Evolutionary conservation across 768 basidiomycete genomes (phyloP), one percentile per base, ranked within the genome.

Genomic region (Psilocybe sp.): DNA sequence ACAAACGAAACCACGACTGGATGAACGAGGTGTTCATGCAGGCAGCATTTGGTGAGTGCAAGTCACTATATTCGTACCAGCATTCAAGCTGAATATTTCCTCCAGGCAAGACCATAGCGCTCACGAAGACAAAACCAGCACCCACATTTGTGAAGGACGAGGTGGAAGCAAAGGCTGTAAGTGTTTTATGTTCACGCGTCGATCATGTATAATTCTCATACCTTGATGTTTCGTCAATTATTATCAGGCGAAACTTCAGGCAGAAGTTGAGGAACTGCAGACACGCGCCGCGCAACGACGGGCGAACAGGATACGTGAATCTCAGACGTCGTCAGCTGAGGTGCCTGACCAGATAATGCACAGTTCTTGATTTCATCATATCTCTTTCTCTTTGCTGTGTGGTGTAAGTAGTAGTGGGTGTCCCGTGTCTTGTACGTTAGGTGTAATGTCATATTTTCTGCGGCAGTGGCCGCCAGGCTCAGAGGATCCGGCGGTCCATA

Each of bases 11-110:
- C 59, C 88, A 92, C 59, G 89, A 90, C 39, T 72, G 86, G 52
- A 92, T 92, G 89, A 85, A 85, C 60, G 86, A 86, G 38, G 85
- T 92, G 1, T 91, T 92, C 65, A 75, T 74, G 55, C 77, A 80
- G 55, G 89, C 89, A 18, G 86, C 85, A 1, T 86, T 81, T 58
- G 81, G 89, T 75, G 47, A 32, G 66, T 53, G 10, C 49, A 50
- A 23, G 7, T 19, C 2, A 12, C 33, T 20, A 28, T 40, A 34
- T 8, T 8, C 15, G 35, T 40, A 36, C 33, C 18, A 12, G 16
- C 34, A 15, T 32, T 18, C 46, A 8, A 18, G 5, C 39, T 23
- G 32, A 39, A 47, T 9, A 42, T n/a, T 18, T 34, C 37, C 49
- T 33, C 8, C 41, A 81, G 81, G 76, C 18, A 71, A 79, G 52